These are phyloP conservation scores for Lentinula edodes DNA, from an alignment of 768 basidiomycete genomes.

Conservation along the genomic window DNA sequence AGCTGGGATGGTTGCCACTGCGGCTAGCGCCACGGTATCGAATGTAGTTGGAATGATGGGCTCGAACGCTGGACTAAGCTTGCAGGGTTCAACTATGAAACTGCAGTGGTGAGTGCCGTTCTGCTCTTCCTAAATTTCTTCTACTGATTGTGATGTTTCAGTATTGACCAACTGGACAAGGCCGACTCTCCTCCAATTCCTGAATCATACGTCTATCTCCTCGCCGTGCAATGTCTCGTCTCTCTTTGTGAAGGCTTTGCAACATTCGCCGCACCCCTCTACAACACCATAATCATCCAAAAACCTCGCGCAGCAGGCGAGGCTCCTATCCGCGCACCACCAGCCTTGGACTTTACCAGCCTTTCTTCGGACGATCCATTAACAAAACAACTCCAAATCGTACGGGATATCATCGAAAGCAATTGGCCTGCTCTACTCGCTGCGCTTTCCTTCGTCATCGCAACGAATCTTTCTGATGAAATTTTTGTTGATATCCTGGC, in stretches of 20 bases:
- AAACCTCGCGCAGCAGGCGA: slow-evolving; percentile 58
- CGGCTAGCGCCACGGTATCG: slow-evolving; percentile 77
- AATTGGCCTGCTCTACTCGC: slow-evolving; percentile 94
- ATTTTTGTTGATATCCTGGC: slow-evolving; percentile 84
- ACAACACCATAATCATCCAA: slow-evolving; percentile 64
- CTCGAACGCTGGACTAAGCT: slow-evolving; percentile 60
- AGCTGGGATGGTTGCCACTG: slow-evolving; percentile 67
- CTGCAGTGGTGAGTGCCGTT: slow-evolving; percentile 64
- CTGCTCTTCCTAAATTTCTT: background rate
- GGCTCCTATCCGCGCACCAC: slow-evolving; percentile 63
- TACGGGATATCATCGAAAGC: slow-evolving; percentile 75
- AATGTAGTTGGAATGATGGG: slow-evolving; percentile 87
- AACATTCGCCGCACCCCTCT: slow-evolving; percentile 68
- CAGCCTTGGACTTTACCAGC: slow-evolving; percentile 57
- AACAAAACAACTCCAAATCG: slow-evolving; percentile 53
- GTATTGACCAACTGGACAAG: slow-evolving; percentile 98
- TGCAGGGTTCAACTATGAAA: slow-evolving; percentile 78
- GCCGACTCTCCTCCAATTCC: slow-evolving; percentile 92
- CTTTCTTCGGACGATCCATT: slow-evolving; percentile 45
- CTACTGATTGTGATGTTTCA: slow-evolving; percentile 23
- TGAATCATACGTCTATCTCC: slow-evolving; percentile 88
- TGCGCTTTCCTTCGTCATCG: slow-evolving; percentile 82
- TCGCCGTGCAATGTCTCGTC: slow-evolving; percentile 83
- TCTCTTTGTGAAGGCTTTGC: slow-evolving; percentile 85
- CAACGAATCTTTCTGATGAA: slow-evolving; percentile 87